A percentile compares a stretch with the other conserved stretches of the same genome.
Evolutionary conservation across 345 rosid genomes (phyloP).

Genomic region (Ricinus communis): DNA sequence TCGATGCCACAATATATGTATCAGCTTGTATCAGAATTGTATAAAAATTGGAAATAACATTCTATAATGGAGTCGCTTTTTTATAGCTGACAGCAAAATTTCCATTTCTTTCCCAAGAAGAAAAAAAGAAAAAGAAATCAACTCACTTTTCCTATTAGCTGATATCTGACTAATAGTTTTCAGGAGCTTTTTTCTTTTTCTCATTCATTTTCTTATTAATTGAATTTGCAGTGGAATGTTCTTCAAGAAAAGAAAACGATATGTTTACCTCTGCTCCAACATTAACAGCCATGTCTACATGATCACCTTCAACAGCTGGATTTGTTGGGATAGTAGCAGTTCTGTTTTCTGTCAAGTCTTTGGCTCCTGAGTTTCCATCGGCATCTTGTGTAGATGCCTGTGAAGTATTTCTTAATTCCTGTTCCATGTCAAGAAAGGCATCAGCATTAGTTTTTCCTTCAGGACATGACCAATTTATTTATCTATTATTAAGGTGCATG

Average conservation of each 20-base stretch:
- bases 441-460: background rate
- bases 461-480: no score
- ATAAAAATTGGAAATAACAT: no score
- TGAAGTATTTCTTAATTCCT: slow-evolving; percentile 23
- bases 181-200: no score
- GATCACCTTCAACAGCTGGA: slow-evolving; percentile 10
- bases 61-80: no score
- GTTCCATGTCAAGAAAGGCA: slow-evolving; percentile 25
- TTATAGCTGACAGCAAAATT: no score
- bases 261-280: slow-evolving; percentile 30
- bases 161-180: no score
- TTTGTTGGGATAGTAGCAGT: slow-evolving; percentile 14
- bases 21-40: background rate
- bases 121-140: no score
- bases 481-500: no score
- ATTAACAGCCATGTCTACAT: slow-evolving; percentile 9
- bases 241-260: background rate
- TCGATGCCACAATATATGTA: slow-evolving; percentile 16
- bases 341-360: slow-evolving; percentile 16
- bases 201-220: no score
- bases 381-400: slow-evolving; percentile 14
- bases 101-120: no score
- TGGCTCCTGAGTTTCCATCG: slow-evolving; percentile 18
- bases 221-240: background rate
- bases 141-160: no score